A percentile compares a stretch with the other conserved stretches of the same genome.
phyloP scores from a whole-genome alignment of 1,284 basidiomycete species.

The Microbotryum saponariae region DNA sequence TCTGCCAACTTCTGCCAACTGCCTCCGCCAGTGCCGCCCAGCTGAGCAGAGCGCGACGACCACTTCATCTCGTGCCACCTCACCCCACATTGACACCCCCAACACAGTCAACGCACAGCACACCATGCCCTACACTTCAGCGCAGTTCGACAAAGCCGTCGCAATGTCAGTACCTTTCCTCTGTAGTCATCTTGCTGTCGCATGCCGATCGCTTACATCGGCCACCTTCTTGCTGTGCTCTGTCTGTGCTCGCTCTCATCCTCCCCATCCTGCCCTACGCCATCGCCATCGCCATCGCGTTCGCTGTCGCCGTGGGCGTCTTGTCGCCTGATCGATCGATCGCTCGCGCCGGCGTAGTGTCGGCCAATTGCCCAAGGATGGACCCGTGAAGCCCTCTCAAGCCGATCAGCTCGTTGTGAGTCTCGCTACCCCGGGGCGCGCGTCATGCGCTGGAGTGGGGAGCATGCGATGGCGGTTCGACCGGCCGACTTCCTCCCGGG shows the following conservation, averaged over 20 bases:
- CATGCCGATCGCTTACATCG: slow-evolving; percentile 42
- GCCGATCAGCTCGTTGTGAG: slow-evolving; percentile 64
- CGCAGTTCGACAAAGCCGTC: slow-evolving; percentile 73
- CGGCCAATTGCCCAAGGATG: slow-evolving; percentile 61
- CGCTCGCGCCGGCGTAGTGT: neutral
- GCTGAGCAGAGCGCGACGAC: too few species aligned
- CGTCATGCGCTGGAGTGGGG: too few species aligned
- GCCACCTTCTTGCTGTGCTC: neutral
- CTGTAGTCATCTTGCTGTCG: too few species aligned
- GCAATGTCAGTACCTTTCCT: slow-evolving; percentile 36
- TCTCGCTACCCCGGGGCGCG: slow-evolving; percentile 5
- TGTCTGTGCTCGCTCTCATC: slow-evolving; percentile 36
- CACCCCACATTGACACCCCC: too few species aligned
- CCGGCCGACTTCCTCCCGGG: too few species aligned
- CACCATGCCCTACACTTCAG: slow-evolving; percentile 44
- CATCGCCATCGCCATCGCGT: neutral
- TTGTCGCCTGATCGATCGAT: neutral
- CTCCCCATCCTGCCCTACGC: neutral
- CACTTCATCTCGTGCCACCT: too few species aligned
- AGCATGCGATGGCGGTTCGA: too few species aligned
- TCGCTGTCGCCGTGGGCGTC: neutral
- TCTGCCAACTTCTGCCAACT: too few species aligned
- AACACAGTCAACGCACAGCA: too few species aligned
- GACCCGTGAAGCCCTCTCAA: slow-evolving; percentile 64
- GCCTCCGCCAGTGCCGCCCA: too few species aligned